Percentiles rank a stretch among this genome's conserved stretches.
Conservation (phyloP, 164 flowering plant species). For the Akebia trifoliata region DNA sequence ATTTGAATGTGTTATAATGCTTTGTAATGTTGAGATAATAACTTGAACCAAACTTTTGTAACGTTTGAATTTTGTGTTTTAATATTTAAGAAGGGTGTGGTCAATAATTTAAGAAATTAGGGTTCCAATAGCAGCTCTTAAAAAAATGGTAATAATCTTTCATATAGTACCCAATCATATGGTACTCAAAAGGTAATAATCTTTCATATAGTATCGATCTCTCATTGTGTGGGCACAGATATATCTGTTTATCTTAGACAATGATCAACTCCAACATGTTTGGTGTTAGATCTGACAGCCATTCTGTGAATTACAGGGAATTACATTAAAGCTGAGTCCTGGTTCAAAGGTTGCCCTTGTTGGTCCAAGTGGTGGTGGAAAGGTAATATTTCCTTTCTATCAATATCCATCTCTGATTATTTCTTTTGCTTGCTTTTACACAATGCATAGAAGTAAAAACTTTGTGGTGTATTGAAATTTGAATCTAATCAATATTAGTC, state of each 20-base stretch:
- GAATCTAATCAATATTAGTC: neutral
- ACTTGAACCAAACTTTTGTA: no score
- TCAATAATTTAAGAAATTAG: no score
- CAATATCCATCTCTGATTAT: neutral
- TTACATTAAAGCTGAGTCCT: slow-evolving; percentile 64
- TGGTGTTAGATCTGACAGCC: neutral
- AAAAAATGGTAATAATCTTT: no score
- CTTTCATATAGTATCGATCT: no score
- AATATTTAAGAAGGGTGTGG: no score
- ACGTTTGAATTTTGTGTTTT: no score
- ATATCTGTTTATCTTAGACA: neutral
- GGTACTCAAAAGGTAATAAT: no score
- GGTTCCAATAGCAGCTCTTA: no score
- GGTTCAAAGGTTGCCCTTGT: slow-evolving; percentile 96
- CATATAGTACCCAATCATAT: no score
- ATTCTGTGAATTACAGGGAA: slow-evolving; percentile 48
- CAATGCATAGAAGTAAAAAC: neutral
- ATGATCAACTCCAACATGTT: neutral
- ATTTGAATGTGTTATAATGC: no score
- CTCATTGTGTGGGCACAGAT: no score
- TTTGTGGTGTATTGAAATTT: neutral
- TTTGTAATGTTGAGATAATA: no score
- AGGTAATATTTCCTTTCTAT: slow-evolving; percentile 38
- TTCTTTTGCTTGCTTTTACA: slow-evolving; percentile 4
- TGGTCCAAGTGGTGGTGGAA: slow-evolving; percentile 99